These are phyloP conservation scores for Fusarium palustre DNA, from an alignment of 2,329 filamentous ascomycete species.

Conservation along the genomic window DNA sequence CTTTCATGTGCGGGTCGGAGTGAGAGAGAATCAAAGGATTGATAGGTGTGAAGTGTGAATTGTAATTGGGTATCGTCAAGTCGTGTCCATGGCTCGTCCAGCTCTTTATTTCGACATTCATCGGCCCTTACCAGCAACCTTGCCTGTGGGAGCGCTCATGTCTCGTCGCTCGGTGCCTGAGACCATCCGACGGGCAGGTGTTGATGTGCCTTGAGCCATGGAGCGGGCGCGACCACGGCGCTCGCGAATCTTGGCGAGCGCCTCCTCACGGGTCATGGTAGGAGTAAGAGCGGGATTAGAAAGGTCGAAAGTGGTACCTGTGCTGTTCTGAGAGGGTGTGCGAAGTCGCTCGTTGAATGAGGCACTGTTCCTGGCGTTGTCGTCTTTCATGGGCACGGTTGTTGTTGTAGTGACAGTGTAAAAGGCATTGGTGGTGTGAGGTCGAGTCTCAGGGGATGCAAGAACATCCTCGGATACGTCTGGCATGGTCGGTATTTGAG, in stretches of 20 bases:
- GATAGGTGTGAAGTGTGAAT: conserved; percentile 19
- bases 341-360: conserved; percentile 60
- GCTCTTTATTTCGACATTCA: conserved; percentile 6
- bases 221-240: conserved; percentile 77
- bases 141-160: conserved; percentile 60
- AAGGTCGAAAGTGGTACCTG: conserved; percentile 60
- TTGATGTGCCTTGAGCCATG: conserved; percentile 71
- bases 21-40: background rate
- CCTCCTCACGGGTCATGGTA: conserved; percentile 78
- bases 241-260: conserved; percentile 79
- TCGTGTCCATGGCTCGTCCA: conserved; percentile 38
- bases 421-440: conserved; percentile 60
- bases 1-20: conserved; percentile 22
- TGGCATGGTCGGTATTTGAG: conserved; percentile 55
- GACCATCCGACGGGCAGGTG: conserved; percentile 67
- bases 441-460: conserved; percentile 50
- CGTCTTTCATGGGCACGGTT: conserved; percentile 63
- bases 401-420: conserved; percentile 65
- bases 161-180: conserved; percentile 61
- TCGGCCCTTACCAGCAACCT: conserved; percentile 43
- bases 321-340: conserved; percentile 57
- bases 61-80: conserved; percentile 33
- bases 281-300: conserved; percentile 70
- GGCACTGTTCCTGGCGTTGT: conserved; percentile 53
- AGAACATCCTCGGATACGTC: conserved; percentile 34